phyloP scores from a whole-genome alignment of 805 yeast species.

The Myxozyma geophila region DNA sequence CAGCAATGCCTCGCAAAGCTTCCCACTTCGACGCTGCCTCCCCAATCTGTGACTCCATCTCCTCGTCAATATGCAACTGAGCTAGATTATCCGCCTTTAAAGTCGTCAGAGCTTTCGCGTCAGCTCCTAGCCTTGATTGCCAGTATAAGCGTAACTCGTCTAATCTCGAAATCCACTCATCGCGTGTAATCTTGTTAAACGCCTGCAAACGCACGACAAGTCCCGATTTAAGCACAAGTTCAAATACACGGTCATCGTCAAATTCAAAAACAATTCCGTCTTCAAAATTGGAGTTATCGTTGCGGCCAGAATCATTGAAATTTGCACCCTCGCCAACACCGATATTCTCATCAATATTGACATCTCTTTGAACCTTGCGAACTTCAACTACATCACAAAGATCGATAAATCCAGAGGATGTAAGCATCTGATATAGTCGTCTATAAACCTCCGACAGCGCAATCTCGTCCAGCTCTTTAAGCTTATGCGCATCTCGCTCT shows the following conservation, averaged over 20 bases:
- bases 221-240: constrained; percentile 56
- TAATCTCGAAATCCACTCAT: constrained; percentile 69
- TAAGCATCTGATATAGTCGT: constrained; percentile 57
- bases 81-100: constrained; percentile 54
- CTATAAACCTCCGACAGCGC: constrained; percentile 74
- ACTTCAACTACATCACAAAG: constrained; percentile 44
- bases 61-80: constrained; percentile 57
- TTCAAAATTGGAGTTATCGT: constrained; percentile 22
- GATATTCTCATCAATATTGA: constrained; percentile 23
- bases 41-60: constrained; percentile 58
- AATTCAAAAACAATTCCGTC: constrained; percentile 28
- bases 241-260: constrained; percentile 55
- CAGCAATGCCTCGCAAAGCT: constrained; percentile 56
- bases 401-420: constrained; percentile 67
- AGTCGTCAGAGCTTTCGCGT: constrained; percentile 46
- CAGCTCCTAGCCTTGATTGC: constrained; percentile 54
- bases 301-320: constrained; percentile 28
- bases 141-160: constrained; percentile 59
- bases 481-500: constrained; percentile 48
- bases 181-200: constrained; percentile 53
- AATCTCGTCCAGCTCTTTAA: constrained; percentile 55
- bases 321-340: constrained; percentile 31
- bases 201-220: constrained; percentile 60
- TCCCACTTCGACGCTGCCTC: constrained; percentile 59
- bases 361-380: constrained; percentile 40